These are phyloP conservation scores for Mimosa bimucronata DNA, from an alignment of 306 rosid genomes.

Conservation along the genomic window DNA sequence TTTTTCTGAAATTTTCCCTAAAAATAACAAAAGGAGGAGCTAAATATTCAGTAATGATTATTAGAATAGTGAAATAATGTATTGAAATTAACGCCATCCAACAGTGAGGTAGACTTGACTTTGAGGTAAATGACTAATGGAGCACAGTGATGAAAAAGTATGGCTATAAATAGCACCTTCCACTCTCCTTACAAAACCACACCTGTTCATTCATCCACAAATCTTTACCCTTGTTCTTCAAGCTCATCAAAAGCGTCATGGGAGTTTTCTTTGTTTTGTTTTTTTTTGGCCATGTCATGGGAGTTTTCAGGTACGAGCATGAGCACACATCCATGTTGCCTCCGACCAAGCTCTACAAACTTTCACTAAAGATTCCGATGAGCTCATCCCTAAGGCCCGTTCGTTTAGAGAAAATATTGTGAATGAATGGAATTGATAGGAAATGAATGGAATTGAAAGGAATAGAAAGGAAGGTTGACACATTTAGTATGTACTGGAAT, in stretches of 20 bases:
- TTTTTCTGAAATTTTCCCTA: too few species aligned
- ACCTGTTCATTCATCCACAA: background rate
- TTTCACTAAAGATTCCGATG: slow-evolving; percentile 37
- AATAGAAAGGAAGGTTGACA: too few species aligned
- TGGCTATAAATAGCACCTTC: slow-evolving; percentile 26
- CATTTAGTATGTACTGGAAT: too few species aligned
- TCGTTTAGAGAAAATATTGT: too few species aligned
- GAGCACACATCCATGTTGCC: slow-evolving; percentile 44
- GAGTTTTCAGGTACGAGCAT: slow-evolving; percentile 45
- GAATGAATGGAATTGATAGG: too few species aligned
- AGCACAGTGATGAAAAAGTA: background rate
- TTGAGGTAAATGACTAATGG: background rate
- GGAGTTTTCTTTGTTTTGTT: too few species aligned
- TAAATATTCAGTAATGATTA: too few species aligned
- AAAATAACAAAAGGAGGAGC: too few species aligned
- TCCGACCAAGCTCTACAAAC: slow-evolving; percentile 52
- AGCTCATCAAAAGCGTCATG: slow-evolving; percentile 37
- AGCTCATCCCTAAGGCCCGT: slow-evolving; percentile 47
- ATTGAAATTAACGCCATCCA: background rate
- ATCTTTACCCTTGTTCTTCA: background rate
- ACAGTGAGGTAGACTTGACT: background rate
- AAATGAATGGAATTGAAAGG: too few species aligned
- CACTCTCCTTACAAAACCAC: slow-evolving; percentile 8
- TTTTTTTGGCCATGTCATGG: too few species aligned
- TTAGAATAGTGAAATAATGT: background rate